Evolutionary conservation across 148 eudicot genomes (phyloP).

Genomic region (Simmondsia chinensis): DNA sequence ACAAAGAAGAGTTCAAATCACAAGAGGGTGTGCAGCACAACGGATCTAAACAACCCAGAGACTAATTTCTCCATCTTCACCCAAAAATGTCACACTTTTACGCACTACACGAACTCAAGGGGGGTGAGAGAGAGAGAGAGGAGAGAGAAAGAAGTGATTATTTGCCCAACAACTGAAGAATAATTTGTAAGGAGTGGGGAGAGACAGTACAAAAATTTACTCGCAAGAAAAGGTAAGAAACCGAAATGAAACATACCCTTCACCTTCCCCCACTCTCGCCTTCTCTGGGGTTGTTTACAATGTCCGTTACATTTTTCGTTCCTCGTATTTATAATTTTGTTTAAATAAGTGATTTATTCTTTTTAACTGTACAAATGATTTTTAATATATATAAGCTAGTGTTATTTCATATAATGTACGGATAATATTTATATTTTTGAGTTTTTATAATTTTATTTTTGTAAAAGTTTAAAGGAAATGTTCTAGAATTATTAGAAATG

Average conservation of each 20-base stretch:
- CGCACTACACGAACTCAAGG: slow-evolving; percentile 6
- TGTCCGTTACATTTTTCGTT: too few relatives aligned
- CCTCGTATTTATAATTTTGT: too few relatives aligned
- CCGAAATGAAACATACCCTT: slow-evolving; percentile 31
- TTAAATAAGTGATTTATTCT: too few relatives aligned
- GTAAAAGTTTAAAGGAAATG: too few relatives aligned
- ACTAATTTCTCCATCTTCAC: slow-evolving; percentile 7
- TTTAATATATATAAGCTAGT: too few relatives aligned
- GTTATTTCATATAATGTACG: too few relatives aligned
- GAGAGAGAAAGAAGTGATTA: slow-evolving; percentile 8
- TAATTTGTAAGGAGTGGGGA: background rate
- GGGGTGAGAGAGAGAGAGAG: background rate
- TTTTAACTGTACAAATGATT: too few relatives aligned
- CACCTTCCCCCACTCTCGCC: too few relatives aligned
- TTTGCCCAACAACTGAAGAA: slow-evolving; percentile 6
- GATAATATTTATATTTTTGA: too few relatives aligned
- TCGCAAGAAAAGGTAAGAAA: slow-evolving; percentile 19
- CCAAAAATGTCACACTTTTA: background rate
- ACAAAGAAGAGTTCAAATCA: slow-evolving; percentile 16
- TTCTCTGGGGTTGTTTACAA: too few relatives aligned
- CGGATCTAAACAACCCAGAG: slow-evolving; percentile 22
- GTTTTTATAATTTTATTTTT: too few relatives aligned
- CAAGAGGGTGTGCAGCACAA: slow-evolving; percentile 15
- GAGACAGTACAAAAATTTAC: slow-evolving; percentile 2
- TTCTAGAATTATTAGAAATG: too few relatives aligned